Evolutionary conservation across 306 rosid species (phyloP), one percentile per base, ranked within the genome.

Genomic region (Sesbania bispinosa): DNA sequence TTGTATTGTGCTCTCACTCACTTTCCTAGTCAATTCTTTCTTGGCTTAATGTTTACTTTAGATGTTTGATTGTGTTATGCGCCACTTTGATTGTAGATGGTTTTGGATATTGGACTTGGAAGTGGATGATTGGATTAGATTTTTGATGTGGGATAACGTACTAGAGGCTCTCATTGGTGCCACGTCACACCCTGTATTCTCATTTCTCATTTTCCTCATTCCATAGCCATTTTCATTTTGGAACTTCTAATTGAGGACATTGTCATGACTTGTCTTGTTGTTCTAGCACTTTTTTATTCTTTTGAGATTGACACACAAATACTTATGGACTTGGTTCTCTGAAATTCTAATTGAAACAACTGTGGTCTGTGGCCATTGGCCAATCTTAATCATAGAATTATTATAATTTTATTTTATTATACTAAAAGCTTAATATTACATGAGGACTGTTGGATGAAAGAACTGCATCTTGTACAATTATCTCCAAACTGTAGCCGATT

Each of bases 61-160:
- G 80, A 53, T 48, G 72, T 54, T 66, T 33, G 39, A 4, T 10
- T 76, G 62, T 29, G 73, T 68, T 77, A 65, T 76, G 67, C 80
- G 82, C 27, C 82, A 69, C 62, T 67, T 79, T 62, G 68, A 80
- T 29, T 65, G 77, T 64, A 73, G 76, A 9, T 79, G 72, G 71
- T 69, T 61, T 52, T 77, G 88, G 88, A 86, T 77, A 15, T 72
- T 59, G 84, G 88, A 51, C 38, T 36, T 51, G 73, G 69, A 54
- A 64, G 48, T 79, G 76, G 82, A 53, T 77, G 74, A 67, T 62
- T 54, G 62, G 77, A 87, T 89, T 41, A 76, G 76, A 82, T 79
- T 87, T 67, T 88, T 79, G 77, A 82, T 74, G 81, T 59, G 16
- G 81, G 98, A 93, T 93, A 86, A 84, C 90, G 87, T n/a, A 57